Base-by-base conservation (phyloP, 2,329 filamentous ascomycete genomes). In the Pleomassaria siparia region DNA sequence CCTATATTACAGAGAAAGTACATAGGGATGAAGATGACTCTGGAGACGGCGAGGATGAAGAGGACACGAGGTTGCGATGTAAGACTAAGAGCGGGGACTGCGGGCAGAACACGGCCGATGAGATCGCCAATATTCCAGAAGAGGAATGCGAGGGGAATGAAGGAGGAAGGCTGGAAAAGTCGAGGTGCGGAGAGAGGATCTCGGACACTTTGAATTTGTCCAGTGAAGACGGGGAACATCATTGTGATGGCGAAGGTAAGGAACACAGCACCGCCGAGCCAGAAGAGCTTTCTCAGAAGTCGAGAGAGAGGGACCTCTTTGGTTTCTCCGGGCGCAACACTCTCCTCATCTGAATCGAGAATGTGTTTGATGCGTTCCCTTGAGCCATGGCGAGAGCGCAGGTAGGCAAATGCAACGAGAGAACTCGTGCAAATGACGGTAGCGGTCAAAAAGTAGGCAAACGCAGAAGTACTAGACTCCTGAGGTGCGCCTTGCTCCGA, bases 51-150 rank as follows among this genome's bases (percentile, higher is more conserved):
- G 2, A 91, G 69, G 15, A 79, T 63, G 62, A 96, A 89, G 8
- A 96, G 75, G 1, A 83, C 58, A 3, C 76, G 74, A 0, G 91
- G 91, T 13, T 81, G 79, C 41, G 82, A 77, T 0, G 80, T 80
- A 8, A 90, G 72, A 2, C 68, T 68, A 54, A 86, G 60, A 65
- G 76, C 45, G 66, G 86, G 70, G 71, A 80, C 54, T 67, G 80
- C 75, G 1, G 90, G 86, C 1, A 82, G 68, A 16, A 95, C 73
- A 8, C 94, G 83, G 5, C 94, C 94, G 12, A 82, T 53, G 7
- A 97, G 76, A 66, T 97, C 94, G 35, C 94, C 94, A 2, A 86
- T 67, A 66, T 97, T 99, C 94, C 94, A 99, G 66, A 94, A 83
- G 50, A 97, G 82, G 71, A 97, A 95, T 3, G 82, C 90, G 0